Conservation (phyloP, 1,139 yeast species). For the Yamadazyma friedrichii region DNA sequence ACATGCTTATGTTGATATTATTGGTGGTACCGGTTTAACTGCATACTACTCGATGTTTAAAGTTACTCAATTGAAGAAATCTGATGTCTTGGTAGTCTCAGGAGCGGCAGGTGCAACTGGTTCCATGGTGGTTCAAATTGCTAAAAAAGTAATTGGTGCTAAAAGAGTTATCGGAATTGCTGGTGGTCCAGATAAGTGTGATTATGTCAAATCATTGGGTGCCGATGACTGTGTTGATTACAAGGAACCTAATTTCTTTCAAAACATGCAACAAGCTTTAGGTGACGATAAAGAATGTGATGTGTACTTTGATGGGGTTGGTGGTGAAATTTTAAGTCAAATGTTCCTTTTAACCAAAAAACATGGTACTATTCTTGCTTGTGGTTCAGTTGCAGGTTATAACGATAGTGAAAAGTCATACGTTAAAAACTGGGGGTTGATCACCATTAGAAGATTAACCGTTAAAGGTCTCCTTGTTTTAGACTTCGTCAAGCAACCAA, state of each 20-base stretch:
- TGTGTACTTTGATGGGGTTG: conserved; percentile 59
- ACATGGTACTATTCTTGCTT: conserved; percentile 51
- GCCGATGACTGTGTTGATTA: conserved; percentile 57
- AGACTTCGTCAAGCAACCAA: conserved; percentile 33
- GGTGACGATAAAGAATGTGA: conserved; percentile 45
- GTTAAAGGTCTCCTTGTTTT: conserved; percentile 49
- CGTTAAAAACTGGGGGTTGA: conserved; percentile 39
- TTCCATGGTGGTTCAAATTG: conserved; percentile 57
- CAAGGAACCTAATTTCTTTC: conserved; percentile 40
- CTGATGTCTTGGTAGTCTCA: conserved; percentile 43
- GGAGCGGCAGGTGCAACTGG: conserved; percentile 78
- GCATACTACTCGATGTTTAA: conserved; percentile 59
- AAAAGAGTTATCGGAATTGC: conserved; percentile 62
- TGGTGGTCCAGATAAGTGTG: conserved; percentile 59
- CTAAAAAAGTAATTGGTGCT: conserved; percentile 53
- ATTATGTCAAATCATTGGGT: conserved; percentile 55
- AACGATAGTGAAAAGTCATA: conserved; percentile 37
- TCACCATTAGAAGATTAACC: conserved; percentile 47
- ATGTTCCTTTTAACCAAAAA: conserved; percentile 40
- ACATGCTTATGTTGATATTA: conserved; percentile 23
- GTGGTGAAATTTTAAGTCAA: conserved; percentile 56
- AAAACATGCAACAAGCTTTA: conserved; percentile 42
- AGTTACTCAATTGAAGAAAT: conserved; percentile 39
- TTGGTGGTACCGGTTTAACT: conserved; percentile 60
- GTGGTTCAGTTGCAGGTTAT: conserved; percentile 65